phyloP scores from a whole-genome alignment of 2,329 filamentous ascomycete species.

The Fusarium sp. region DNA sequence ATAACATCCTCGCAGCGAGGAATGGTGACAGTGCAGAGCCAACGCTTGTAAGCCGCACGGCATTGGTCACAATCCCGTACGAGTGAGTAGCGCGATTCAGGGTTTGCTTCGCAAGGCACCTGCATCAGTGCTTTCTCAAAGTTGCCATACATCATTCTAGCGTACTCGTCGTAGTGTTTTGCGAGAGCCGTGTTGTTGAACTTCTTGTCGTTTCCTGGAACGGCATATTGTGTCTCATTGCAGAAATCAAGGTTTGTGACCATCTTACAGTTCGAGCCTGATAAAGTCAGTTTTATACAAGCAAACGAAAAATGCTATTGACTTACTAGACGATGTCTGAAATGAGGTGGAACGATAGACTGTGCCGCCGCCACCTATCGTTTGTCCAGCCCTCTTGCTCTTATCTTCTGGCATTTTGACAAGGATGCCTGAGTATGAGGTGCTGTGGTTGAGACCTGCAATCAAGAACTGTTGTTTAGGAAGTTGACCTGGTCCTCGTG shows the following conservation, averaged over 20 bases:
- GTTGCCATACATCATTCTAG: slow-evolving; percentile 75
- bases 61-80: slow-evolving; percentile 82
- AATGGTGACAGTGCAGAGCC: slow-evolving; percentile 94
- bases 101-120: slow-evolving; percentile 82
- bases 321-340: slow-evolving; percentile 79
- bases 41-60: slow-evolving; percentile 84
- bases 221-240: slow-evolving; percentile 87
- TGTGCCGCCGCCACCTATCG: slow-evolving; percentile 78
- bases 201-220: slow-evolving; percentile 79
- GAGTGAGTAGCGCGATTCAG: slow-evolving; percentile 83
- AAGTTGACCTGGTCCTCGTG: slow-evolving; percentile 71
- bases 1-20: slow-evolving; percentile 91
- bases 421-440: slow-evolving; percentile 79
- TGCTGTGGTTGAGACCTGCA: slow-evolving; percentile 77
- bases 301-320: not conserved
- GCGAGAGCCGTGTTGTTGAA: slow-evolving; percentile 73
- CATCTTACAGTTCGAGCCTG: slow-evolving; percentile 85
- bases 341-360: slow-evolving; percentile 82
- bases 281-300: slow-evolving; percentile 13
- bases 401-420: slow-evolving; percentile 67
- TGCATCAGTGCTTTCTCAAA: slow-evolving; percentile 88
- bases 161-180: slow-evolving; percentile 82
- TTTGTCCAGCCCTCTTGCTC: slow-evolving; percentile 54
- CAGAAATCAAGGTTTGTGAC: slow-evolving; percentile 92
- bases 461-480: slow-evolving; percentile 93